These are phyloP conservation scores for Lactarius hatsudake DNA, from an alignment of 768 basidiomycete genomes.

Conservation along the genomic window DNA sequence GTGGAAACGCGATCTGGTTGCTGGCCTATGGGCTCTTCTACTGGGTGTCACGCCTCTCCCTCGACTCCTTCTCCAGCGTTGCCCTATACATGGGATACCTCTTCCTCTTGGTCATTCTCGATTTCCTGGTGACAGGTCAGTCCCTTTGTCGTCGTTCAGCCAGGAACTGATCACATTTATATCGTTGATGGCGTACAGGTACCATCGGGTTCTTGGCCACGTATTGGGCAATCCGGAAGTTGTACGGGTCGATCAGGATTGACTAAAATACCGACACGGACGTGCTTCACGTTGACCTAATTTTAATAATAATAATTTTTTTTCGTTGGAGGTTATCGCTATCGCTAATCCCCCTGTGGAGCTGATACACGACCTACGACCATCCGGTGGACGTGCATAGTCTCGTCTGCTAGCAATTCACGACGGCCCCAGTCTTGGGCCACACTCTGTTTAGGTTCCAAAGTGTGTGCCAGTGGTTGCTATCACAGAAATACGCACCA, in stretches of 20 bases:
- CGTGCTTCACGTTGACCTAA: background rate
- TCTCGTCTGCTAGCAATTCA: no score
- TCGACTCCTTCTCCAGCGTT: conserved; percentile 77
- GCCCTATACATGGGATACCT: conserved; percentile 91
- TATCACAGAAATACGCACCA: no score
- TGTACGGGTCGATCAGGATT: conserved; percentile 82
- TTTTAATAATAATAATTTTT: background rate
- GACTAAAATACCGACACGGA: conserved; percentile 41
- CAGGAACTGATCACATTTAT: background rate
- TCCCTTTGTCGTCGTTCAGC: conserved; percentile 12
- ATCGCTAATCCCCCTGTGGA: no score
- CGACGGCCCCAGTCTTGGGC: no score
- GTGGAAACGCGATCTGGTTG: conserved; percentile 91
- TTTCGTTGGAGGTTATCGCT: background rate
- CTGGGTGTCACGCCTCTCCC: conserved; percentile 81
- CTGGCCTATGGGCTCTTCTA: conserved; percentile 86
- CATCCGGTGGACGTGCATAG: no score
- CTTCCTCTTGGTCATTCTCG: conserved; percentile 72
- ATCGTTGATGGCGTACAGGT: conserved; percentile 42
- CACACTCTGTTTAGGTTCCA: no score
- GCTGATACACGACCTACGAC: no score
- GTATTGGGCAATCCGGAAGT: conserved; percentile 83
- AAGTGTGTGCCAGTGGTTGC: no score
- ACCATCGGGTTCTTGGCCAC: conserved; percentile 90
- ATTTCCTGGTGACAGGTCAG: conserved; percentile 86